Conservation (phyloP, 75 land plant species). For the Isoetes taiwanensis region DNA sequence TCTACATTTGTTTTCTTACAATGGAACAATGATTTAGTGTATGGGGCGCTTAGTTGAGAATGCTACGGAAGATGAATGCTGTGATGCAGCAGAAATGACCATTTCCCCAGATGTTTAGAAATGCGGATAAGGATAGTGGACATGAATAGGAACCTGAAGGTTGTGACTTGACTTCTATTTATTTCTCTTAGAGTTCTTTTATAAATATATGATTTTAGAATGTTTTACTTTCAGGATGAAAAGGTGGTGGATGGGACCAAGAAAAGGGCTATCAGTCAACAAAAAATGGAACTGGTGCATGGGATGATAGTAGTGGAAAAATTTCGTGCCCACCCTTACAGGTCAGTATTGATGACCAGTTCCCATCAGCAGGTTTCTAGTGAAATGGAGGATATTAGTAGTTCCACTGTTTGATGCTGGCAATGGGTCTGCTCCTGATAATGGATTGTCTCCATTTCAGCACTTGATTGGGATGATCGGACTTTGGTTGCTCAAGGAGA, state of each 20-base stretch:
- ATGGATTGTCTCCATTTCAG: constrained; percentile 44
- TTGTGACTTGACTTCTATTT: too few relatives aligned
- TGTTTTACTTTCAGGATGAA: constrained; percentile 10
- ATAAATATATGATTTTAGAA: neutral
- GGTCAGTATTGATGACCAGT: neutral
- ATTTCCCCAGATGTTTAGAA: constrained; percentile 29
- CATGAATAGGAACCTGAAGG: too few relatives aligned
- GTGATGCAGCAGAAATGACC: constrained; percentile 36
- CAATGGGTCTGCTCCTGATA: constrained; percentile 13
- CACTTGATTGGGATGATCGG: constrained; percentile 86
- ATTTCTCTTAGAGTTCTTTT: too few relatives aligned
- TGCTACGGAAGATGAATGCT: constrained; percentile 50
- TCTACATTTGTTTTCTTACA: too few relatives aligned
- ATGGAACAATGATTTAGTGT: too few relatives aligned
- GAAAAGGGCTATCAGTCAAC: constrained; percentile 34
- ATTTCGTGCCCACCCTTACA: constrained; percentile 10
- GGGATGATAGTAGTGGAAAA: constrained; percentile 34
- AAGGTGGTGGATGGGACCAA: constrained; percentile 12
- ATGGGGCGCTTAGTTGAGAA: constrained; percentile 52
- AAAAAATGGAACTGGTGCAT: constrained; percentile 20
- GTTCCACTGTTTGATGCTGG: too few relatives aligned
- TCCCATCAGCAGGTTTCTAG: too few relatives aligned
- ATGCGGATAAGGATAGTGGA: constrained; percentile 32
- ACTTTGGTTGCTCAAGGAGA: constrained; percentile 91
- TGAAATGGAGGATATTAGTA: too few relatives aligned